phyloP scores from a whole-genome alignment of 805 yeast species.

The Candida silvicultrix region DNA sequence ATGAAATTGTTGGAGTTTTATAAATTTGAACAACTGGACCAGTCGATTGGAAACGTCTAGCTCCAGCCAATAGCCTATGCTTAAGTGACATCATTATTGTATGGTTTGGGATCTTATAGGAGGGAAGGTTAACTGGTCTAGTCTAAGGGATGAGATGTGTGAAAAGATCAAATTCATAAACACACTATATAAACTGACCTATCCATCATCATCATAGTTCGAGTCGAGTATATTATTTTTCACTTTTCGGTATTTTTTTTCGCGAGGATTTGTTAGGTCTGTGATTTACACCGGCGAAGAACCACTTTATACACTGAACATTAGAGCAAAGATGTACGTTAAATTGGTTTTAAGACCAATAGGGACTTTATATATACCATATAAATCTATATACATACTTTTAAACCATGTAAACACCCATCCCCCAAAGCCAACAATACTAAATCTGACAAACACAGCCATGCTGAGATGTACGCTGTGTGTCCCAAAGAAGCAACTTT shows the following conservation, averaged over 20 bases:
- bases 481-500: conserved; percentile 1
- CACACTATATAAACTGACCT: too few relatives aligned
- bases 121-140: too few relatives aligned
- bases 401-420: too few relatives aligned
- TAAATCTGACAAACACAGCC: background rate
- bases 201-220: too few relatives aligned
- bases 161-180: too few relatives aligned
- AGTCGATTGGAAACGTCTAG: conserved; percentile 2
- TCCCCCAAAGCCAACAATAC: too few relatives aligned
- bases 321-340: too few relatives aligned
- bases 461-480: background rate
- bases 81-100: background rate
- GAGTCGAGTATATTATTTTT: background rate
- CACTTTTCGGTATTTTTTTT: conserved; percentile 1
- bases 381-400: too few relatives aligned
- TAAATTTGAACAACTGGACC: background rate
- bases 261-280: conserved; percentile 11
- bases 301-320: too few relatives aligned
- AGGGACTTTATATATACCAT: too few relatives aligned
- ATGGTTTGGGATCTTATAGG: too few relatives aligned
- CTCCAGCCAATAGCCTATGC: background rate
- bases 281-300: conserved; percentile 7
- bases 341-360: too few relatives aligned
- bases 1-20: conserved; percentile 14
- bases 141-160: conserved; percentile 11